Conservation (phyloP, 805 yeast genomes). For the Starmerella stellata region DNA sequence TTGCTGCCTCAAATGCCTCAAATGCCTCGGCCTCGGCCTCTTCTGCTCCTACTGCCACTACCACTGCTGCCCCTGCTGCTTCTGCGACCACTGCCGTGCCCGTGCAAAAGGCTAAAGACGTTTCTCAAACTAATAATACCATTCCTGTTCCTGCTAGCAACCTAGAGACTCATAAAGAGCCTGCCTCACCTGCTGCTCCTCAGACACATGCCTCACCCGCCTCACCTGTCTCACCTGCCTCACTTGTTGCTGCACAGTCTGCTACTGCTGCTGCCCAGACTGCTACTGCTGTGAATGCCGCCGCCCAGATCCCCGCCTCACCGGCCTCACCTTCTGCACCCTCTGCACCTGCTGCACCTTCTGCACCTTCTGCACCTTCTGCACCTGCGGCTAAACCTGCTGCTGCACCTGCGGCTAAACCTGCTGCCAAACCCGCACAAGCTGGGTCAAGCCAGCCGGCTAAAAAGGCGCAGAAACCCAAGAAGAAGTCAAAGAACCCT, state of each 20-base stretch:
- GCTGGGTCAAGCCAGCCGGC: background rate
- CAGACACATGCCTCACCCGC: too few species aligned
- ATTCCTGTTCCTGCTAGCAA: background rate
- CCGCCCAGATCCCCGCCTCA: too few species aligned
- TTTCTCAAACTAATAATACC: background rate
- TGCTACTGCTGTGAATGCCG: too few species aligned
- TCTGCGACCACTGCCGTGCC: too few species aligned
- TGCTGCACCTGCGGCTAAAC: background rate
- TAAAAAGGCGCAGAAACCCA: background rate
- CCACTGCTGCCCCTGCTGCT: background rate
- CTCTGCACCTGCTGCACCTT: background rate
- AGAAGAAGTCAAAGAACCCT: background rate
- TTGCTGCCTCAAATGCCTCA: background rate
- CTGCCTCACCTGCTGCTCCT: background rate
- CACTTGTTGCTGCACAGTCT: too few species aligned
- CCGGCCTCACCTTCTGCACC: too few species aligned
- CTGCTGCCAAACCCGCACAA: background rate
- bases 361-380: background rate
- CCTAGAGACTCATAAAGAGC: background rate
- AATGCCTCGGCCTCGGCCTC: background rate
- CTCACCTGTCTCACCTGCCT: too few species aligned
- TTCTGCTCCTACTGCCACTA: background rate
- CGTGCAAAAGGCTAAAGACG: background rate
- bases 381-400: background rate
- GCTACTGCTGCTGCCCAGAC: too few species aligned